Percentiles rank a stretch among this genome's conserved stretches.
Conservation (phyloP, 306 rosid genomes). For the Aeschynomene evenia region DNA sequence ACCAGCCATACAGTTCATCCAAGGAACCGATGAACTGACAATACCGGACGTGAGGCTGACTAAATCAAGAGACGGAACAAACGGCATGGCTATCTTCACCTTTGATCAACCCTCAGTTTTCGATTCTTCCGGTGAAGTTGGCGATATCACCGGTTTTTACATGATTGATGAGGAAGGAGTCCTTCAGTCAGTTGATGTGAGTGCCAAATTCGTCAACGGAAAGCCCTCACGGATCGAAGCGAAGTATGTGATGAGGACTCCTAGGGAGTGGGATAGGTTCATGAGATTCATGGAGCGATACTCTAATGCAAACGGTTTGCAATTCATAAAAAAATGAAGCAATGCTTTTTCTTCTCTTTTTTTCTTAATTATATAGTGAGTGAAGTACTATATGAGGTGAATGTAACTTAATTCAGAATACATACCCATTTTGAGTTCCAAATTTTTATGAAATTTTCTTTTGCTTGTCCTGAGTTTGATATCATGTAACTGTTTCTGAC, state of each 20-base stretch:
- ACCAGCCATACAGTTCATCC: slow-evolving; percentile 90
- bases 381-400: slow-evolving; percentile 18
- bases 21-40: slow-evolving; percentile 95
- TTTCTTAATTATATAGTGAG: slow-evolving; percentile 13
- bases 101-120: slow-evolving; percentile 95
- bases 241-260: slow-evolving; percentile 64
- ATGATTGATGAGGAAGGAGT: slow-evolving; percentile 99
- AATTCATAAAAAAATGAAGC: slow-evolving; percentile 55
- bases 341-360: neutral
- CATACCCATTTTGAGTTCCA: slow-evolving; percentile 22
- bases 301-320: slow-evolving; percentile 62
- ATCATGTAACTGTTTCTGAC: neutral
- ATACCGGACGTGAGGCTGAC: slow-evolving; percentile 89
- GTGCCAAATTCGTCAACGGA: slow-evolving; percentile 69
- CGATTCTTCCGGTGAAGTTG: slow-evolving; percentile 91
- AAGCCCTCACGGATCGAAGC: slow-evolving; percentile 70
- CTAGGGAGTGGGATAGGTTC: slow-evolving; percentile 65
- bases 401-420: slow-evolving; percentile 10
- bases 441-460: neutral
- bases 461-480: slow-evolving; percentile 11
- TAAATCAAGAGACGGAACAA: slow-evolving; percentile 88
- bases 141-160: slow-evolving; percentile 92
- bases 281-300: slow-evolving; percentile 89
- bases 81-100: slow-evolving; percentile 86
- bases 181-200: slow-evolving; percentile 89